Conservation (phyloP, 495 filamentous ascomycete genomes). For the Penicillium maclennaniae region DNA sequence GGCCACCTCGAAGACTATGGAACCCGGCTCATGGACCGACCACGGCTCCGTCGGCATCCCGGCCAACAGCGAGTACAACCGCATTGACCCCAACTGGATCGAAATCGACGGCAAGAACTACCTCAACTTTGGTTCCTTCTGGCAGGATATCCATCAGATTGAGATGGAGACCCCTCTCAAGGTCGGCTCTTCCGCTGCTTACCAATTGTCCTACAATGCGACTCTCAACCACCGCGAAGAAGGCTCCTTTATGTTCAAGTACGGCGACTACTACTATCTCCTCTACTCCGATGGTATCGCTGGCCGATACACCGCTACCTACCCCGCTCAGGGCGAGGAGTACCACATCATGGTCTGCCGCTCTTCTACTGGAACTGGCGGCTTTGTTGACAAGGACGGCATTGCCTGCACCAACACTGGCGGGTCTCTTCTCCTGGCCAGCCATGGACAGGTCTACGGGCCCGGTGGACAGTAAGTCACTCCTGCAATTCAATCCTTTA, state of each 20-base stretch:
- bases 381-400: conserved; percentile 60
- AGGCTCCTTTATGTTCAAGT: conserved; percentile 53
- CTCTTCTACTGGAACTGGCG: conserved; percentile 46
- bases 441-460: conserved; percentile 61
- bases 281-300: conserved; percentile 63
- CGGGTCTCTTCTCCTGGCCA: conserved; percentile 60
- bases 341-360: conserved; percentile 66
- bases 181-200: conserved; percentile 29
- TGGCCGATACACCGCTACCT: conserved; percentile 49
- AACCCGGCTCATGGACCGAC: conserved; percentile 57
- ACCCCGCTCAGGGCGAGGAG: conserved; percentile 55
- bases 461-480: conserved; percentile 59
- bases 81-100: conserved; percentile 67
- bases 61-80: conserved; percentile 56
- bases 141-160: conserved; percentile 63
- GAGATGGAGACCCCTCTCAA: conserved; percentile 45
- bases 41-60: conserved; percentile 48
- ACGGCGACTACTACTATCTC: conserved; percentile 59
- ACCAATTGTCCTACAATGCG: conserved; percentile 54
- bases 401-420: conserved; percentile 53
- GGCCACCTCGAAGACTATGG: conserved; percentile 60
- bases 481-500: too few relatives aligned
- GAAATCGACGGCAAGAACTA: conserved; percentile 42
- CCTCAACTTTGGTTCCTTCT: conserved; percentile 68
- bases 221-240: conserved; percentile 55